Base-by-base conservation (phyloP, 2,329 filamentous ascomycete species). In the Fusarium sterilihyphosum region DNA sequence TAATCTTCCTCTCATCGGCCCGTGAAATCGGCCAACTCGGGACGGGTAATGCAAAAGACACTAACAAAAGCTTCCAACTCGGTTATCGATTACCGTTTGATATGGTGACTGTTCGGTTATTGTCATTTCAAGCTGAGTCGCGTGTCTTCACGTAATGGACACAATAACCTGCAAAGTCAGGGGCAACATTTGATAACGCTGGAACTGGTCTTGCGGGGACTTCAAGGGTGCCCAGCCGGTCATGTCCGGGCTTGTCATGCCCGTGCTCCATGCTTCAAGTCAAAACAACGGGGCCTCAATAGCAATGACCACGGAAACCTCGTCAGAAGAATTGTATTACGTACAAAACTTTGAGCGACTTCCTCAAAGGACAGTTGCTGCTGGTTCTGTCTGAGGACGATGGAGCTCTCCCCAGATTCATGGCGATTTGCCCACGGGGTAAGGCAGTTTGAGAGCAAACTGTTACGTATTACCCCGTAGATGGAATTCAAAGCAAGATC, bases 361-460 rank as follows among this genome's bases (percentile, higher is more conserved):
- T 57, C 35, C 66, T 70, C 59, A 63, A 72, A 53, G 38, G 44
- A 61, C 35, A 57, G 40, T 69, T 61, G 29, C 61, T 63, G 53
- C 38, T 52, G 38, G 52, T 40, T 64, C 62, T 67, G 56, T 69
- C 40, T 50, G 67, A 57, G 62, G 31, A 38, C 43, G 57, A 77
- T 77, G 76, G 74, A 77, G 70, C 71, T 62, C 46, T 78, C 76
- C 76, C 76, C 76, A 74, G 76, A 78, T 74, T 72, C 64, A 65
- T 53, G 61, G 50, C 61, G 52, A 61, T 58, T 71, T 71, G 67
- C 73, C 74, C 76, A 75, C 64, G 76, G 76, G 76, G 76, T 70
- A 78, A 74, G 68, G 56, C 46, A 73, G 47, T 66, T 68, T 68
- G 46, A 65, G 26, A 61, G 65, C 53, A 75, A 77, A 77, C 66